Evolutionary conservation across 495 filamentous ascomycete species (phyloP).

Genomic region (Penicillium subrubescens): DNA sequence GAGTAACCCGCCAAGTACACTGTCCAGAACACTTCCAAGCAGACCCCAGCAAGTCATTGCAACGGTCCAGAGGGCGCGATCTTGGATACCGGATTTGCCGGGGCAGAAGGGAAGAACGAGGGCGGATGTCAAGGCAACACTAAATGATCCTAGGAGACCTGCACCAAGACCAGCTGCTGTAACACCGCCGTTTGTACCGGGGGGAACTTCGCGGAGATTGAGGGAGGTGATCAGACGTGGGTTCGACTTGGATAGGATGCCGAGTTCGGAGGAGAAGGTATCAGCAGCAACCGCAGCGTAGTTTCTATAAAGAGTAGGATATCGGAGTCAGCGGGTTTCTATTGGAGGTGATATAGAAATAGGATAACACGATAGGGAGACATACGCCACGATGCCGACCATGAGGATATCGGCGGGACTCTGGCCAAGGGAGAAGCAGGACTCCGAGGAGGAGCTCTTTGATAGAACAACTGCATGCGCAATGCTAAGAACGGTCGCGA

Average conservation of each 20-base stretch:
- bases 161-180: conserved; percentile 71
- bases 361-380: conserved; percentile 9
- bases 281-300: conserved; percentile 92
- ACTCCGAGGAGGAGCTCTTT: conserved; percentile 16
- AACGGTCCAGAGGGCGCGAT: conserved; percentile 57
- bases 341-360: neutral
- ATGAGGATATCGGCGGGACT: conserved; percentile 51
- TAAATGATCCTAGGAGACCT: conserved; percentile 72
- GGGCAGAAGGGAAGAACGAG: conserved; percentile 71
- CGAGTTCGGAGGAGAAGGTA: conserved; percentile 93
- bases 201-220: conserved; percentile 73
- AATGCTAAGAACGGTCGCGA: conserved; percentile 72
- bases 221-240: conserved; percentile 88
- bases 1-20: conserved; percentile 78
- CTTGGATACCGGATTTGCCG: conserved; percentile 45
- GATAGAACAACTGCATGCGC: conserved; percentile 67
- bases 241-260: conserved; percentile 75
- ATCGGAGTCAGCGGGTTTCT: neutral
- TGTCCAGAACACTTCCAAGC: conserved; percentile 82
- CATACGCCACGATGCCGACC: conserved; percentile 59
- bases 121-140: conserved; percentile 66
- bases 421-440: conserved; percentile 41
- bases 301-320: conserved; percentile 47
- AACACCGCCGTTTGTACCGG: conserved; percentile 92
- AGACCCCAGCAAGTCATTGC: conserved; percentile 70